These are phyloP conservation scores for Flaveria floridana DNA, from an alignment of 140 eudicot genomes.

Conservation along the genomic window DNA sequence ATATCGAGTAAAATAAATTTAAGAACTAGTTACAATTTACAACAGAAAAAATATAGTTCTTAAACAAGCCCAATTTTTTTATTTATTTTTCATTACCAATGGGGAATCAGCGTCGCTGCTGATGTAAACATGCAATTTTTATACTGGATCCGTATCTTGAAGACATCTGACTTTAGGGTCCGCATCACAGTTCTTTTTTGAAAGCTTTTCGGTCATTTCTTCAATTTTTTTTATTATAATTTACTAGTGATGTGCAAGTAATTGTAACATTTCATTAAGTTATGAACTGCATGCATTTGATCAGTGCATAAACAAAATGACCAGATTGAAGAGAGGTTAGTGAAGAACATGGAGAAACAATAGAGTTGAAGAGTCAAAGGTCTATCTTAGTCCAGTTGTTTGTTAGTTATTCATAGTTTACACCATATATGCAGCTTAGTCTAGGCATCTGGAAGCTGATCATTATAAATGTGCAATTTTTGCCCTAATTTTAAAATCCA, in stretches of 20 bases:
- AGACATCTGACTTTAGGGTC: background rate
- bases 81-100: too few relatives aligned
- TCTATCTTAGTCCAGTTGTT: background rate
- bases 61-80: too few relatives aligned
- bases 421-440: slow-evolving; percentile 2
- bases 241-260: background rate
- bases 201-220: background rate
- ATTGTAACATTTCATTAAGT: too few relatives aligned
- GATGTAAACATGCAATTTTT: too few relatives aligned
- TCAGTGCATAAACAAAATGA: background rate
- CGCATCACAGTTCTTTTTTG: background rate
- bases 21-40: background rate
- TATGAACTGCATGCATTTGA: background rate
- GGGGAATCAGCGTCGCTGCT: too few relatives aligned
- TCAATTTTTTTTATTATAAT: background rate
- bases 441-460: slow-evolving; percentile 5
- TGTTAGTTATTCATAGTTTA: background rate
- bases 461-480: background rate
- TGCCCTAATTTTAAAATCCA: background rate
- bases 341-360: background rate
- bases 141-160: background rate
- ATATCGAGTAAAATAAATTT: background rate
- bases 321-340: background rate
- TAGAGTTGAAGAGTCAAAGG: background rate
- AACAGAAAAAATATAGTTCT: too few relatives aligned